Base-by-base conservation (phyloP, 306 rosid species). In the Dalbergia oliveri region DNA sequence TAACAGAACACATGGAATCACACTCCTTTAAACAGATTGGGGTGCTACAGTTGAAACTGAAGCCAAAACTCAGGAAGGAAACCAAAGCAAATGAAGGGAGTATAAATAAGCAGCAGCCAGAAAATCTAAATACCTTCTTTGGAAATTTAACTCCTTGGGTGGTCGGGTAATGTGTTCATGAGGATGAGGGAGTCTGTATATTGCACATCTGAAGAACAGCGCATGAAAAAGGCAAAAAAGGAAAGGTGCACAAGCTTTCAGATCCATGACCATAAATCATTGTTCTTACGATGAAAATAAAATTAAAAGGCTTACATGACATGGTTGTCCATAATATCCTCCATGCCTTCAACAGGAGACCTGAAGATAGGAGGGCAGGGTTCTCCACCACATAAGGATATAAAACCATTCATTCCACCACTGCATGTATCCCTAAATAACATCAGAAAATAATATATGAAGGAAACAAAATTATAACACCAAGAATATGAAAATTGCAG, bases 281-380 rank as follows among this genome's bases (percentile, higher is more conserved):
- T 67, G 77, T 44, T 45, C 35, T 31, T 50, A 62, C 33, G 44
- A 69, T 50, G 4, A 50, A 50, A n/a, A 61, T 39, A 35, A 57
- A 12, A 31, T 45, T 69, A 14, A 63, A 71, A 73, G 44, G 78
- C 97, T 88, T 87, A 96, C 99, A 93, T 82, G 85, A 96, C 99
- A 88, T 96, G 97, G 73, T 96, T 96, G 85, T 93, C 97, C 87
- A 91, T 84, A 69, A 96, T 90, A 86, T 96, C 98, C 86, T 93
- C 97, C 97, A 96, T 67, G 79, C 89, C 86, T 73, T 65, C 78
- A 81, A 96, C 89, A 80, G 99, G 99, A 62, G 99, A 96, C 84
- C 97, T 90, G 66, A 96, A 93, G 78, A 96, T 88, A 19, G 94
- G 98, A 8, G 99, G 99, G 89, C 98, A 88, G 75, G 98, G 97